Base-by-base conservation (phyloP, 2,329 filamentous ascomycete species). In the Phialophora chinensis region DNA sequence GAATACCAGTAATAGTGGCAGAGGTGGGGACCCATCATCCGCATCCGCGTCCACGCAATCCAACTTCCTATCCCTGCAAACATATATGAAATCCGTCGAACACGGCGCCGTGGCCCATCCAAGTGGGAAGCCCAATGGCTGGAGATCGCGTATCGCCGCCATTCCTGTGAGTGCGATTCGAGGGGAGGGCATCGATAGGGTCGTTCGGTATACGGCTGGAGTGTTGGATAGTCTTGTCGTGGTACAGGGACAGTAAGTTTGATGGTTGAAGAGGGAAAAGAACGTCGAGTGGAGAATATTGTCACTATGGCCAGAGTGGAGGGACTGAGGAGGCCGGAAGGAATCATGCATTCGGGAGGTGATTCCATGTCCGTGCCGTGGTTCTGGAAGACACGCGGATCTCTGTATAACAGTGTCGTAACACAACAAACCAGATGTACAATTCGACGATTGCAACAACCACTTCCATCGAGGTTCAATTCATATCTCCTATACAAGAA, bases 161-260 rank as follows among this genome's bases (percentile, higher is more conserved):
- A 88, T 98, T 66, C 95, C 95, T 0, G 88, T 98, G 56, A 96
- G 93, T 76, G 95, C 94, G 56, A 96, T 97, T 69, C 87, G 90
- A 65, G 91, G 91, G 4, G 89, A 97, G 76, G 93, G 94, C 2
- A 89, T 96, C 8, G 87, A 92, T 64, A 75, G 76, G 20, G 80
- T 82, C 60, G 79, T 79, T 2, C 75, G 76, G 47, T 74, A 79
- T 47, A 77, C 80, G 38, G 77, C 81, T 66, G 77, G 78, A 49
- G 74, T 81, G 59, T 67, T 83, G 66, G 78, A 80, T 50, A 71
- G 71, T 62, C 65, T 73, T 63, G 53, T 52, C 49, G 50, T 66
- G 23, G 59, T 11, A 11, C 10, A 29, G 20, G 10, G 33, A 11
- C 10, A 35, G 33, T 35, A 12, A 11, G 33, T 3, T 8, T 2